These are phyloP conservation scores for Cymbidium sinense DNA, from an alignment of 106 monocot genomes.

Conservation along the genomic window DNA sequence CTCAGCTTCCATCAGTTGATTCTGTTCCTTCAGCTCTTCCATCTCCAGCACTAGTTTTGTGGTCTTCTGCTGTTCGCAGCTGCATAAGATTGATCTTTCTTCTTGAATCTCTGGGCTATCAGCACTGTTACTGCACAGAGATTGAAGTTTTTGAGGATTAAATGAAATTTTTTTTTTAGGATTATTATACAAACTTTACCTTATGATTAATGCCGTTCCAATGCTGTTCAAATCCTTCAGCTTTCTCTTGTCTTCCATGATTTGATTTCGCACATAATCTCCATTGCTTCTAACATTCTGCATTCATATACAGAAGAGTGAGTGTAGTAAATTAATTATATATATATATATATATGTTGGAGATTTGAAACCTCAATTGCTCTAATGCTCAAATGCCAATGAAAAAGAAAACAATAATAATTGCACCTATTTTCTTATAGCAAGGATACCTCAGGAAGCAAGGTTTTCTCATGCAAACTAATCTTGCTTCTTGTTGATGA, in stretches of 20 bases:
- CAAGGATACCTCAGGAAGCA: conserved; percentile 16
- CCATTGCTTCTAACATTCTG: neutral
- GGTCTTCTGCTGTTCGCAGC: conserved; percentile 8
- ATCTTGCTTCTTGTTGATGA: conserved; percentile 15
- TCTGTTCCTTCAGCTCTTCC: conserved; percentile 42
- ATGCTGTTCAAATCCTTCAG: conserved; percentile 4
- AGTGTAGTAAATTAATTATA: neutral
- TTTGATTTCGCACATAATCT: neutral
- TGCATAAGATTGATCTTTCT: conserved; percentile 2
- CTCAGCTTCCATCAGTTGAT: conserved; percentile 69
- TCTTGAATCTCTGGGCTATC: conserved; percentile 10
- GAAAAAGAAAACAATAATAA: neutral
- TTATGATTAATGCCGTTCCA: conserved; percentile 2
- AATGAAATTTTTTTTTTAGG: neutral
- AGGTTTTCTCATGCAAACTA: neutral
- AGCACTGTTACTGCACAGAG: conserved; percentile 25
- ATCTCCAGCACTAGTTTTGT: conserved; percentile 34
- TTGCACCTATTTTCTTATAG: neutral
- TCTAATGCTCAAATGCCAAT: conserved; percentile 1
- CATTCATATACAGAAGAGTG: neutral
- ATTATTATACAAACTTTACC: conserved; percentile 5
- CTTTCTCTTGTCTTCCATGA: conserved; percentile 10
- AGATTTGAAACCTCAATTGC: neutral
- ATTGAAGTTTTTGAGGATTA: neutral
- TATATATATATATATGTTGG: neutral